phyloP scores from a whole-genome alignment of 2,329 filamentous ascomycete genomes.

The Aspergillus spinulosporus region DNA sequence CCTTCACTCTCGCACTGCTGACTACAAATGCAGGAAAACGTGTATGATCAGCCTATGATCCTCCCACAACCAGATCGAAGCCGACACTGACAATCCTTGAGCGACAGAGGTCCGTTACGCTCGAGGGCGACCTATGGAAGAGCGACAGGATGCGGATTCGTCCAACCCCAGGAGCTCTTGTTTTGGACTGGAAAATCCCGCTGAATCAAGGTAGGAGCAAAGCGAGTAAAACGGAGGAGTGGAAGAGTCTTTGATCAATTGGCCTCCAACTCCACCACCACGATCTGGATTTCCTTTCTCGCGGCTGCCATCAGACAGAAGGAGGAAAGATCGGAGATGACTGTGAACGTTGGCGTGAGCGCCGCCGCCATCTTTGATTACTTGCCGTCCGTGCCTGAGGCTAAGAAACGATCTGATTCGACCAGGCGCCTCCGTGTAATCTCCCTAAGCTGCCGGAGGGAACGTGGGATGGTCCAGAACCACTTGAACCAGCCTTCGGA shows the following conservation, averaged over 20 bases:
- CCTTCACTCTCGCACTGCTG: neutral
- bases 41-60: neutral
- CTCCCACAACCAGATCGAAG: neutral
- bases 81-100: neutral
- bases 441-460: slow-evolving; percentile 21
- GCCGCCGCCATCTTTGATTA: slow-evolving; percentile 10
- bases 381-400: slow-evolving; percentile 16
- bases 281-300: neutral
- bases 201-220: neutral
- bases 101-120: neutral
- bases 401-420: slow-evolving; percentile 19
- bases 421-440: slow-evolving; percentile 1
- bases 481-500: slow-evolving; percentile 5
- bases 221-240: neutral
- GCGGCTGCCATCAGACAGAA: neutral
- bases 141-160: neutral
- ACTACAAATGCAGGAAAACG: neutral
- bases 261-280: slow-evolving; percentile 7
- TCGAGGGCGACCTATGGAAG: neutral
- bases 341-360: slow-evolving; percentile 2
- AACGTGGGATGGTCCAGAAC: slow-evolving; percentile 24
- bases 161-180: neutral
- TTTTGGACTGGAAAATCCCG: neutral
- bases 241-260: slow-evolving; percentile 3
- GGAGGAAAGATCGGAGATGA: slow-evolving; percentile 10